Percentiles rank a stretch among this genome's conserved stretches.
These are phyloP conservation scores for Ceriops tagal DNA, from an alignment of 345 rosid species.

Conservation along the genomic window DNA sequence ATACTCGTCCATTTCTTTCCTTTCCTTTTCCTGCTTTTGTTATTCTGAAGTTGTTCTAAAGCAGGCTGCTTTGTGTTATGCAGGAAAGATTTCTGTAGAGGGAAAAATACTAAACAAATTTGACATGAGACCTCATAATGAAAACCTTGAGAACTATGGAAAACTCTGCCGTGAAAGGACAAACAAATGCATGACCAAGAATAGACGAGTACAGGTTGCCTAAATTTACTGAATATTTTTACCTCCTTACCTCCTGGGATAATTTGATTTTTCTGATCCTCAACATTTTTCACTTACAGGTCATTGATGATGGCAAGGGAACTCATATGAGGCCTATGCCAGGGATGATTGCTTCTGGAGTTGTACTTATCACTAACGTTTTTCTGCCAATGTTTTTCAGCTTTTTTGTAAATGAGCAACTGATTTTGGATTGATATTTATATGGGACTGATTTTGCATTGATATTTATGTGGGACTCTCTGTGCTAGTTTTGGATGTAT, in stretches of 20 bases:
- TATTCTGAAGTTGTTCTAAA: slow-evolving; percentile 3
- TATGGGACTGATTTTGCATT: slow-evolving; percentile 12
- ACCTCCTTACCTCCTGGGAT: background rate
- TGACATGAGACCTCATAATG: slow-evolving; percentile 79
- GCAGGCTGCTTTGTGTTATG: slow-evolving; percentile 9
- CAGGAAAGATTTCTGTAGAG: slow-evolving; percentile 59
- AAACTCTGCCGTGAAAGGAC: slow-evolving; percentile 80
- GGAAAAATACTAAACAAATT: slow-evolving; percentile 79
- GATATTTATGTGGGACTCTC: slow-evolving; percentile 13
- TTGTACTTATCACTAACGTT: slow-evolving; percentile 35
- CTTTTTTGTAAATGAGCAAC: background rate
- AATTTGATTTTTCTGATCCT: background rate
- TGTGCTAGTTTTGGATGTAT: background rate
- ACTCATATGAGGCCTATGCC: slow-evolving; percentile 83
- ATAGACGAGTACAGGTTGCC: slow-evolving; percentile 73
- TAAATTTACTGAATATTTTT: background rate
- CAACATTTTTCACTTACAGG: slow-evolving; percentile 40
- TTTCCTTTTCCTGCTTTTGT: background rate
- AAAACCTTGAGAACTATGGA: slow-evolving; percentile 69
- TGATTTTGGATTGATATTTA: slow-evolving; percentile 18
- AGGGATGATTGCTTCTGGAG: slow-evolving; percentile 44
- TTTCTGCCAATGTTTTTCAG: slow-evolving; percentile 4
- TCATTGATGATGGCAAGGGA: slow-evolving; percentile 73
- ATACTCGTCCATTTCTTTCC: background rate
- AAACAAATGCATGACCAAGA: slow-evolving; percentile 60